Conservation (phyloP, 148 eudicot species). For the Dysphania ambrosioides region DNA sequence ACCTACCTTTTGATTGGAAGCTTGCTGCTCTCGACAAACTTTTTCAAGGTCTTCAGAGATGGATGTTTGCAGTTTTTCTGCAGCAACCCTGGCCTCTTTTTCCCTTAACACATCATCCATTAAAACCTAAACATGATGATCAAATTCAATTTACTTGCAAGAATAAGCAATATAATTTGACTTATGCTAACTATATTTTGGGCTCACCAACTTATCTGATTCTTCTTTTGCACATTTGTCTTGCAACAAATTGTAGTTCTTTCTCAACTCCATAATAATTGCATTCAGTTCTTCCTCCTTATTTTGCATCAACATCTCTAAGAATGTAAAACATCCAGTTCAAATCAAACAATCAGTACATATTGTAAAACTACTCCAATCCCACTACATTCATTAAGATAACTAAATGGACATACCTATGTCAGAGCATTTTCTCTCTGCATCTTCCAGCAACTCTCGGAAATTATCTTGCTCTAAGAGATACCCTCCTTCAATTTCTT, state of each 20-base stretch:
- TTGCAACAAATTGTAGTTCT: constrained; percentile 56
- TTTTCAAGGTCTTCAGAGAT: constrained; percentile 61
- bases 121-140: constrained; percentile 48
- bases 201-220: constrained; percentile 68
- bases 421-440: constrained; percentile 63
- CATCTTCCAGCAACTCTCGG: constrained; percentile 46
- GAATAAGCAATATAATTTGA: neutral
- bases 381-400: constrained; percentile 1
- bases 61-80: constrained; percentile 61
- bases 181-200: neutral
- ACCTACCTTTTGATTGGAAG: constrained; percentile 64
- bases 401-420: constrained; percentile 49
- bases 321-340: constrained; percentile 24
- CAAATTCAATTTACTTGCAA: neutral
- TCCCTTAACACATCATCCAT: constrained; percentile 64
- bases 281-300: constrained; percentile 92
- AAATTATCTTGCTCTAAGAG: constrained; percentile 66
- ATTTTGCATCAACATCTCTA: constrained; percentile 71
- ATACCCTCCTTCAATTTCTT: constrained; percentile 72
- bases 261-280: constrained; percentile 75
- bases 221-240: constrained; percentile 76
- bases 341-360: neutral
- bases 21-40: constrained; percentile 60
- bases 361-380: neutral
- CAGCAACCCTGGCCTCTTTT: constrained; percentile 65